phyloP scores from a whole-genome alignment of 1,284 basidiomycete species.

The Puccinia triticina region DNA sequence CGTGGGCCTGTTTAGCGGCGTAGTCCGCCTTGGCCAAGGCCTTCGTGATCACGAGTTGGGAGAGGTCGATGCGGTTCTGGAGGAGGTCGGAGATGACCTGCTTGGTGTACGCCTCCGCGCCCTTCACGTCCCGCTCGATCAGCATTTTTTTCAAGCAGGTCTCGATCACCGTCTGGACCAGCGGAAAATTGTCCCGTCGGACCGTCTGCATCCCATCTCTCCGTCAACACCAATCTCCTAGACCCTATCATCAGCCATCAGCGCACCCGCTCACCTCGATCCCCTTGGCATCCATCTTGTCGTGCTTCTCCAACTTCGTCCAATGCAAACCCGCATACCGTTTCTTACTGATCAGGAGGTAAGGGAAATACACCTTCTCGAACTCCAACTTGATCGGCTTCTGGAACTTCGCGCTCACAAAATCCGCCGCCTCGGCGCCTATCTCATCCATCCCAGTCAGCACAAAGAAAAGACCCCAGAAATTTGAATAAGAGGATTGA shows the following conservation, averaged over 20 bases:
- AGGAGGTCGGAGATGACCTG: conserved; percentile 86
- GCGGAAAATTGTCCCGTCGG: conserved; percentile 89
- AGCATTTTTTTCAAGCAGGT: conserved; percentile 95
- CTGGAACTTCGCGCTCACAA: conserved; percentile 87
- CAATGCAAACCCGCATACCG: conserved; percentile 74
- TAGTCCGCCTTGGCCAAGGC: conserved; percentile 88
- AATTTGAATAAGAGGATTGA: conserved; percentile 56
- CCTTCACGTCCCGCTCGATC: conserved; percentile 87
- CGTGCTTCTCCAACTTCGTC: conserved; percentile 88
- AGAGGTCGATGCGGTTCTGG: conserved; percentile 96
- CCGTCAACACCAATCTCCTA: not conserved
- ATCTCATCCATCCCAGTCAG: conserved; percentile 3
- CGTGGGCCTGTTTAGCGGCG: conserved; percentile 87
- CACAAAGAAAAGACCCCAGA: not conserved
- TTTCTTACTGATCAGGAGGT: conserved; percentile 94
- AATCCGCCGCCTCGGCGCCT: conserved; percentile 90
- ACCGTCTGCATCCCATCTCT: conserved; percentile 71
- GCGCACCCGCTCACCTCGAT: conserved; percentile 75
- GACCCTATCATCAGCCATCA: conserved; percentile 29
- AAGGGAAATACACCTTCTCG: conserved; percentile 97
- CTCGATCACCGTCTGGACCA: conserved; percentile 93
- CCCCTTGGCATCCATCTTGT: conserved; percentile 98
- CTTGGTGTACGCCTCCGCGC: conserved; percentile 91
- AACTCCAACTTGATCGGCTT: conserved; percentile 96
- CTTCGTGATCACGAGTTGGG: conserved; percentile 95